Evolutionary conservation across 2,329 filamentous ascomycete species (phyloP).

Genomic region (Colletotrichum chrysophilum): DNA sequence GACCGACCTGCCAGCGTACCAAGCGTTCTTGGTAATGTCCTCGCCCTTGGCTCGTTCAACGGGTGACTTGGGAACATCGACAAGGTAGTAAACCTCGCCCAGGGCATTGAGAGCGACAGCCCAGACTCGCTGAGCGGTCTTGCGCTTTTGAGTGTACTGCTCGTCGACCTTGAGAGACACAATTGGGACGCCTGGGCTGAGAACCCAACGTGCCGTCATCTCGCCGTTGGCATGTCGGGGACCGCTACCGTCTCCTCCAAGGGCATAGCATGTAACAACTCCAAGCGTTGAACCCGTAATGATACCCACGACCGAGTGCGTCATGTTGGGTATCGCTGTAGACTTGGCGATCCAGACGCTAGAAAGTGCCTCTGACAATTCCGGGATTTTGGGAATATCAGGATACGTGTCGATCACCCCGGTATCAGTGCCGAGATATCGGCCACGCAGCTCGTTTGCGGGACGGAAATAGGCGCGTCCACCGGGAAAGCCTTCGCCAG

Average conservation of each 20-base stretch:
- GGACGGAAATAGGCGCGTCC: slow-evolving; percentile 81
- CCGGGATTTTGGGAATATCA: slow-evolving; percentile 79
- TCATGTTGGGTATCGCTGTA: slow-evolving; percentile 70
- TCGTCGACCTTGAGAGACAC: slow-evolving; percentile 85
- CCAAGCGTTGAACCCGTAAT: slow-evolving; percentile 84
- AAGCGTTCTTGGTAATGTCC: slow-evolving; percentile 71
- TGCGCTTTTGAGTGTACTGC: slow-evolving; percentile 74
- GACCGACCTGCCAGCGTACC: slow-evolving; percentile 79
- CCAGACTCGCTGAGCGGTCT: slow-evolving; percentile 77
- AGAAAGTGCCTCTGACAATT: slow-evolving; percentile 73
- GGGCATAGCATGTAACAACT: slow-evolving; percentile 80
- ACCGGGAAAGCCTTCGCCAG: slow-evolving; percentile 85
- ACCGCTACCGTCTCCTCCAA: slow-evolving; percentile 66
- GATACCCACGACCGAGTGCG: slow-evolving; percentile 81
- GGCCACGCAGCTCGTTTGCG: slow-evolving; percentile 75
- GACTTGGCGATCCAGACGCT: slow-evolving; percentile 93
- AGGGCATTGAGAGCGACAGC: slow-evolving; percentile 93
- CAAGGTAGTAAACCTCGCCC: slow-evolving; percentile 88
- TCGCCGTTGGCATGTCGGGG: slow-evolving; percentile 74
- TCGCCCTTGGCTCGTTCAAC: slow-evolving; percentile 52
- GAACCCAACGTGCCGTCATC: slow-evolving; percentile 85
- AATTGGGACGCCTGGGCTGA: slow-evolving; percentile 93
- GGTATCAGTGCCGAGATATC: slow-evolving; percentile 70
- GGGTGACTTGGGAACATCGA: slow-evolving; percentile 67
- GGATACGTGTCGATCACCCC: slow-evolving; percentile 66